A percentile compares a stretch with the other conserved stretches of the same genome.
Conservation (phyloP, 768 basidiomycete species). For the Lactarius pseudohatsudake region DNA sequence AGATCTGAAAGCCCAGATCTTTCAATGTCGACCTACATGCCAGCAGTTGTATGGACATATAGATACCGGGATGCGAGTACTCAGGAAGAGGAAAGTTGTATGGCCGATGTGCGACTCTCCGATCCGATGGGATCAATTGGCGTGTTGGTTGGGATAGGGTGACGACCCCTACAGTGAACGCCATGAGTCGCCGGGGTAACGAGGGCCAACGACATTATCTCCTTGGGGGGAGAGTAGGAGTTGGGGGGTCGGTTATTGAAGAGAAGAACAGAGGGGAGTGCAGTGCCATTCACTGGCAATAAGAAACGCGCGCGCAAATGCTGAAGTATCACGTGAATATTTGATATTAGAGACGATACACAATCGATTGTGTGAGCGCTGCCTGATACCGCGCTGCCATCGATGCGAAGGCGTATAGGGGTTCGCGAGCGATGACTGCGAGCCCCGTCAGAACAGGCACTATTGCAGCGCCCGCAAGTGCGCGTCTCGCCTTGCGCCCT, state of each 20-base stretch:
- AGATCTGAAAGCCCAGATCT: neutral
- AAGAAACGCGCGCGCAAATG: neutral
- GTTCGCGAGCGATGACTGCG: slow-evolving; percentile 53
- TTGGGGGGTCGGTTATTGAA: neutral
- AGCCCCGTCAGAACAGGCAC: slow-evolving; percentile 60
- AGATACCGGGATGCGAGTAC: neutral
- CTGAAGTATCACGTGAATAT: neutral
- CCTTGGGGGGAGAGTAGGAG: neutral
- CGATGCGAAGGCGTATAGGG: slow-evolving; percentile 54
- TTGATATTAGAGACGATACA: slow-evolving; percentile 46
- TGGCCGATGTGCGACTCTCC: neutral
- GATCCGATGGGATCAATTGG: neutral
- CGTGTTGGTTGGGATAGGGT: neutral
- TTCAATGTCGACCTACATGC: neutral
- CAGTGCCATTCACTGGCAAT: too few relatives aligned
- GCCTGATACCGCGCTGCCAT: slow-evolving; percentile 51
- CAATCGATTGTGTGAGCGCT: slow-evolving; percentile 45
- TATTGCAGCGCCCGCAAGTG: slow-evolving; percentile 41
- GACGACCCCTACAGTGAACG: neutral
- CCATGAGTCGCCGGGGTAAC: neutral
- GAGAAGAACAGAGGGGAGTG: too few relatives aligned
- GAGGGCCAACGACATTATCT: neutral
- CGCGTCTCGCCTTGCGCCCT: slow-evolving; percentile 35
- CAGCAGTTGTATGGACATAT: neutral
- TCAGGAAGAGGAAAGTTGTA: neutral